Conservation (phyloP, 2,329 filamentous ascomycete species). For the Arthroderma sp. region DNA sequence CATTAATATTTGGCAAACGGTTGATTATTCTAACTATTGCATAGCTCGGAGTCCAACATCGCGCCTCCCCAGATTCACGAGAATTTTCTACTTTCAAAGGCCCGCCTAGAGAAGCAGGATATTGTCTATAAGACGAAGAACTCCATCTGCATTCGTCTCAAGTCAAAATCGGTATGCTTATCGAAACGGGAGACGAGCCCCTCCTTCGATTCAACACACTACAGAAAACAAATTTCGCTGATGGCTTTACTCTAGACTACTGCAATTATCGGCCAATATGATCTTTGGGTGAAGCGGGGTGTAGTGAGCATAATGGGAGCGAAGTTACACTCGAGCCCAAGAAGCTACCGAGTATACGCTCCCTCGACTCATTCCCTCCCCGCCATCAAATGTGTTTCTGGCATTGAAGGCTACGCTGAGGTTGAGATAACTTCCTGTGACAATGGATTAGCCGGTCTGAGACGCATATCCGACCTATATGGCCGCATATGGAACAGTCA, state of each 20-base stretch:
- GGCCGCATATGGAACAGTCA: conserved; percentile 39
- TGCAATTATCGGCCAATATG: conserved; percentile 39
- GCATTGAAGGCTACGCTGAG: conserved; percentile 31
- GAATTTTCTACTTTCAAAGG: conserved; percentile 29
- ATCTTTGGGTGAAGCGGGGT: conserved; percentile 44
- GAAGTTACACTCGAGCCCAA: conserved; percentile 36
- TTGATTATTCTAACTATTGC: not conserved
- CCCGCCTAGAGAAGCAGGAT: conserved; percentile 22
- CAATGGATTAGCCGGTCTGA: conserved; percentile 32
- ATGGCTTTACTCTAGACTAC: conserved; percentile 22
- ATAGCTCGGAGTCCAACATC: not conserved
- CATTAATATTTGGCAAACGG: not conserved
- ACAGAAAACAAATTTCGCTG: conserved; percentile 12
- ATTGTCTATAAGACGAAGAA: conserved; percentile 26
- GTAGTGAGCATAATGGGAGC: conserved; percentile 45
- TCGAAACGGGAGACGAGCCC: too few species aligned
- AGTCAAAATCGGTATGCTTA: conserved; percentile 24
- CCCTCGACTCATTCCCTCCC: conserved; percentile 45
- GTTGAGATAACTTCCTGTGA: conserved; percentile 36
- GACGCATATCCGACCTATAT: conserved; percentile 38
- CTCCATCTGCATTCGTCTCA: conserved; percentile 27
- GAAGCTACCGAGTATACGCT: conserved; percentile 38
- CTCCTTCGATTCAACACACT: not conserved
- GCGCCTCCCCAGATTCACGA: conserved; percentile 11
- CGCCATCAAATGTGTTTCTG: conserved; percentile 34